Evolutionary conservation across 768 basidiomycete species (phyloP), one percentile per base, ranked within the genome.

Genomic region (Boletus bicolor): DNA sequence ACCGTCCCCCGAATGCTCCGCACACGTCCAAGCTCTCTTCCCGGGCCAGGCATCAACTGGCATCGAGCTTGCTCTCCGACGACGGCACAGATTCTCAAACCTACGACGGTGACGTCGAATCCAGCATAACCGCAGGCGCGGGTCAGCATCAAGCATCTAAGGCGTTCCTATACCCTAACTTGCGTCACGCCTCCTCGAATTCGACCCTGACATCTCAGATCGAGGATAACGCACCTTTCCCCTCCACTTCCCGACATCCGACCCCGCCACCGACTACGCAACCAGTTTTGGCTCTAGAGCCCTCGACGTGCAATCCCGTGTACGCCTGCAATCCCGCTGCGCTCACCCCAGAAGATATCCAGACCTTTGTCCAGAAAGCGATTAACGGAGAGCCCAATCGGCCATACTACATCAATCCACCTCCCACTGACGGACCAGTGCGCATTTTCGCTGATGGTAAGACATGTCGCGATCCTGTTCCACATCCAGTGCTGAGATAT

Each of bases 361-460:
- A 85, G 61, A 77, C 76, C 2, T 95, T 87, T 64, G 85, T 95
- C 2, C 79, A 79, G 48, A 81, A 78, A 34, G 91, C 89, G 1
- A 89, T 98, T 44, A 82, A 83, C 9, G 90, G 90, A 19, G 84
- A 82, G 53, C 64, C 79, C 5, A 76, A 77, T 61, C 76, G 91
- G 54, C 72, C 72, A 57, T 98, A 94, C 78, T 89, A 80, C 71
- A 91, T 95, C 68, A 95, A 92, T 64, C 73, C 79, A n/a, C 93
- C 96, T 0, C 91, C 94, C 0, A 74, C 71, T 8, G 87, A 81
- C 53, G 77, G 95, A 50, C 91, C 93, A 2, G 82, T 96, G 7
- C 80, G 97, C 54, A 78, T 99, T 12, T 99, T 96, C 61, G 95
- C 97, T 0, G 97, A 98, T 73, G 96, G 96, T 85, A 59, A 59